Evolutionary conservation across 257 asterid species (phyloP), one percentile per base, ranked within the genome.

Genomic region (Anisodus tanguticus): DNA sequence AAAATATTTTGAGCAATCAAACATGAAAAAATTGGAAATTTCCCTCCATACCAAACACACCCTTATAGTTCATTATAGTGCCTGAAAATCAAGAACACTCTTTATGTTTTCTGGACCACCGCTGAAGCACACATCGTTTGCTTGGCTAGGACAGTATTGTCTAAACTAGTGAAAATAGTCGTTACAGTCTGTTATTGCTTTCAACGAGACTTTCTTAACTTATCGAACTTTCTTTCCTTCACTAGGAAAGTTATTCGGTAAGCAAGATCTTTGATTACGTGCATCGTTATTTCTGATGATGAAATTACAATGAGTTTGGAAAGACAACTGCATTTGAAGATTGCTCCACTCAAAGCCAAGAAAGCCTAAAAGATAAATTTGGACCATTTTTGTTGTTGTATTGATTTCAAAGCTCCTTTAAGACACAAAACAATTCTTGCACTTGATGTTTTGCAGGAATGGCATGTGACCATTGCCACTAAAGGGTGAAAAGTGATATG

Each of bases 391-490:
- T 77, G 15, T 7, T 53, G 49, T 77, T 77, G 31, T 41, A 77
- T 77, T 77, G 82, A 53, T 77, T 51, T 77, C 82, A 77, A 77
- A 77, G 4, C 49, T 49, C 66, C 66, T 53, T 77, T 31, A 26
- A 13, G 45, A 26, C 45, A 15, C 82, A 53, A 15, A 53, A 53
- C 53, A 49, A 53, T 77, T 31, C 49, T 15, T 53, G 59, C 64
- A 77, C 43, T 76, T 15, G 81, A 53, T 77, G 49, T 76, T 68
- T 76, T 76, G 22, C 47, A 76, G 81, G 78, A 58, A 83, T 68
- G 80, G 78, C 86, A 88, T 84, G 89, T 82, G 89, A 35, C 9
- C 37, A 68, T 83, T 85, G 71, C 83, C 39, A 58, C 79, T 79
- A 64, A 58, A 64, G 81, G 83, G 82, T 57, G 80, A 72, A 63